phyloP scores from a whole-genome alignment of 176 grass and related monocot species.

The Triticum timopheevii region DNA sequence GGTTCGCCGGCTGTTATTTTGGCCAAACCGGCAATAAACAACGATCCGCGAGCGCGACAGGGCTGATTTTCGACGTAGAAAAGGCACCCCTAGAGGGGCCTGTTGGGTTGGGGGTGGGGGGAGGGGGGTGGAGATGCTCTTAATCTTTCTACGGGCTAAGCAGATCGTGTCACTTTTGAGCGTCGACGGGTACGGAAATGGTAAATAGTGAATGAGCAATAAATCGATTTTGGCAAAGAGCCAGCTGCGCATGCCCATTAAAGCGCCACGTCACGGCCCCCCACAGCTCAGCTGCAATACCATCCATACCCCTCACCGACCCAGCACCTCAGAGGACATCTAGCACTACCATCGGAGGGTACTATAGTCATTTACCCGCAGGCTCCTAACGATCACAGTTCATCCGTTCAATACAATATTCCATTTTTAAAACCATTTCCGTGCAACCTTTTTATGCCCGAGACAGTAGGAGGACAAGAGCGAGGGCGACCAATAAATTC shows the following conservation, averaged over 20 bases:
- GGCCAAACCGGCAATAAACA: too few relatives aligned
- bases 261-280: conserved; percentile 34
- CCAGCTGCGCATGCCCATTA: conserved; percentile 13
- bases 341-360: neutral
- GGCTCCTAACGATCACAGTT: conserved; percentile 22
- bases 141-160: too few relatives aligned
- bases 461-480: neutral
- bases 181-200: neutral
- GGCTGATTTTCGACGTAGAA: too few relatives aligned
- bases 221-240: conserved; percentile 2
- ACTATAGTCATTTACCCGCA: neutral
- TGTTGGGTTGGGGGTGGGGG: too few relatives aligned
- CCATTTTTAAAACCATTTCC: conserved; percentile 28
- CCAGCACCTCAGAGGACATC: neutral
- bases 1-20: too few relatives aligned
- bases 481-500: conserved; percentile 19
- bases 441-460: conserved; percentile 27
- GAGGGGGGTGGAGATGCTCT: too few relatives aligned
- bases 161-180: too few relatives aligned
- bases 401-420: conserved; percentile 19
- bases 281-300: conserved; percentile 41
- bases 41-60: too few relatives aligned
- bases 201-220: neutral
- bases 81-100: too few relatives aligned
- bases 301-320: neutral